Conservation (phyloP, 176 grass and related monocot genomes). For the Luzula sylvatica region DNA sequence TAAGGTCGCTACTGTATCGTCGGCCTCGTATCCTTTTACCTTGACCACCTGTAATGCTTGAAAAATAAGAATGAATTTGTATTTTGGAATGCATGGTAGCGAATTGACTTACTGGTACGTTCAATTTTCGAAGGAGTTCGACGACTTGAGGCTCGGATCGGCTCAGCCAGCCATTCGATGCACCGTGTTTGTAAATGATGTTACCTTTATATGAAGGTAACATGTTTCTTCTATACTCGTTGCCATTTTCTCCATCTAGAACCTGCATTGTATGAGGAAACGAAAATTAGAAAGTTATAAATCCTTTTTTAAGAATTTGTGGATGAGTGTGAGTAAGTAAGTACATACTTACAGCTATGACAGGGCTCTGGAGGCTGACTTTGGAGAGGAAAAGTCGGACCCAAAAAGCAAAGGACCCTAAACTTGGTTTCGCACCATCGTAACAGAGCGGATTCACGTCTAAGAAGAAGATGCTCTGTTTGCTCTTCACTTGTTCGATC, state of each 20-base stretch:
- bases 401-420: slow-evolving; percentile 63
- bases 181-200: slow-evolving; percentile 29
- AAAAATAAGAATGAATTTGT: too few relatives aligned
- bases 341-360: slow-evolving; percentile 45
- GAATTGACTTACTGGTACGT: slow-evolving; percentile 42
- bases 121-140: slow-evolving; percentile 49
- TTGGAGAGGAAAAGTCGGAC: slow-evolving; percentile 57
- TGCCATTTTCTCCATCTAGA: slow-evolving; percentile 68
- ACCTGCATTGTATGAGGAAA: slow-evolving; percentile 22
- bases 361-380: slow-evolving; percentile 65
- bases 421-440: slow-evolving; percentile 44
- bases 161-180: slow-evolving; percentile 5
- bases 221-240: slow-evolving; percentile 53
- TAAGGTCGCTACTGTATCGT: slow-evolving; percentile 81
- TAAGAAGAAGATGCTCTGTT: slow-evolving; percentile 48
- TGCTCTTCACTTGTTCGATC: slow-evolving; percentile 17
- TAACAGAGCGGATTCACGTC: slow-evolving; percentile 76
- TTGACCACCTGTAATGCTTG: slow-evolving; percentile 51
- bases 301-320: not conserved
- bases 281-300: not conserved
- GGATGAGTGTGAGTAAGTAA: not conserved
- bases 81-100: not conserved
- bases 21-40: slow-evolving; percentile 71
- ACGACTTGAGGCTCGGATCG: slow-evolving; percentile 39
- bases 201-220: slow-evolving; percentile 75